phyloP scores from a whole-genome alignment of 306 rosid genomes.

The Clitoria ternatea region DNA sequence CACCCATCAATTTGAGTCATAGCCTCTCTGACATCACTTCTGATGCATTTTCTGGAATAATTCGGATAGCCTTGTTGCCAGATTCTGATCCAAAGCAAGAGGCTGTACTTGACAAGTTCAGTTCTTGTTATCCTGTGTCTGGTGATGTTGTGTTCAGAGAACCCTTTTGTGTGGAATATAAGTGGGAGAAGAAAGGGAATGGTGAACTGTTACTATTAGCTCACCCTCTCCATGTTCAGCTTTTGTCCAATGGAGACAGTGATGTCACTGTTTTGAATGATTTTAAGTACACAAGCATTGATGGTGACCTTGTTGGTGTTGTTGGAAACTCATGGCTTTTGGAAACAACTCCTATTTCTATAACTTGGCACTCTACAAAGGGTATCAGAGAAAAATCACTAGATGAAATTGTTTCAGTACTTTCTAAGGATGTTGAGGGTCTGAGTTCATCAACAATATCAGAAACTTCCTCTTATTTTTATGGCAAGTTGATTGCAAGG shows the following conservation, averaged over 20 bases:
- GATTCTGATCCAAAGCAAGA: conserved; percentile 32
- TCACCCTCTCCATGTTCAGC: conserved; percentile 75
- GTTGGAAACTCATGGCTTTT: conserved; percentile 66
- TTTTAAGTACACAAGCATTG: conserved; percentile 65
- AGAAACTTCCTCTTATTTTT: conserved; percentile 37
- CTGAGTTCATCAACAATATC: conserved; percentile 29
- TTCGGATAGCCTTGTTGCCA: conserved; percentile 61
- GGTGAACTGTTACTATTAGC: conserved; percentile 72
- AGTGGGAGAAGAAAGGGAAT: conserved; percentile 68
- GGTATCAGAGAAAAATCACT: conserved; percentile 47
- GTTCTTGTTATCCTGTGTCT: conserved; percentile 70
- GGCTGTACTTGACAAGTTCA: conserved; percentile 49
- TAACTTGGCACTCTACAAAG: conserved; percentile 61
- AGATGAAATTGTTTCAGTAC: conserved; percentile 46
- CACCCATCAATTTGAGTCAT: conserved; percentile 40
- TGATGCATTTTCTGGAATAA: conserved; percentile 52
- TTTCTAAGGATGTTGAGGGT: conserved; percentile 46
- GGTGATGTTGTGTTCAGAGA: conserved; percentile 53
- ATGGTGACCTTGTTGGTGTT: conserved; percentile 76
- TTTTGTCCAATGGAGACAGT: conserved; percentile 29
- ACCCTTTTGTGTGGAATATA: conserved; percentile 63
- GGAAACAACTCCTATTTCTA: conserved; percentile 39
- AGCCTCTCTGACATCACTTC: conserved; percentile 48
- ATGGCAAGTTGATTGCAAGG: conserved; percentile 60
- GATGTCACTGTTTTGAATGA: conserved; percentile 40